phyloP scores from a whole-genome alignment of 2,329 filamentous ascomycete genomes.

The Ceratocystis variospora region DNA sequence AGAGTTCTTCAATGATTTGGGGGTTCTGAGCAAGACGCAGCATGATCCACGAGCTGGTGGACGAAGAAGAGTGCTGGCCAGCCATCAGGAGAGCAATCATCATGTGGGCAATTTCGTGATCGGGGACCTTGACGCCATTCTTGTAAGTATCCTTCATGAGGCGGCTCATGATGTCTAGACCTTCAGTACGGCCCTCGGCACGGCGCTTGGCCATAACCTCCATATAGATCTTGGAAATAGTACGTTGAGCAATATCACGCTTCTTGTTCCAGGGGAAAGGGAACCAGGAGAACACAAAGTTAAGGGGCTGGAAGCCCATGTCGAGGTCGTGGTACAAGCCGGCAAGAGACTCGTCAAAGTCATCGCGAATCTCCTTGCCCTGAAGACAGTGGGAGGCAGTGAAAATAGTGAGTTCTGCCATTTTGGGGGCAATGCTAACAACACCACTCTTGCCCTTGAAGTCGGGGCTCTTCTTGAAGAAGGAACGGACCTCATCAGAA shows the following conservation, averaged over 20 bases:
- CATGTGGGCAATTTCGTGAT: conserved; percentile 78
- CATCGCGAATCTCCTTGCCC: conserved; percentile 66
- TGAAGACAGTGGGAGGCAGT: conserved; percentile 77
- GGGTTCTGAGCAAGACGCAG: conserved; percentile 66
- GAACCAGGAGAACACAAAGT: conserved; percentile 81
- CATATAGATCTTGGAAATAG: conserved; percentile 69
- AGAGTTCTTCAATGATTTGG: conserved; percentile 65
- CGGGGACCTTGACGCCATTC: conserved; percentile 62
- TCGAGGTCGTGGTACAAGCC: conserved; percentile 78
- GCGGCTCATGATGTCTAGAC: conserved; percentile 77
- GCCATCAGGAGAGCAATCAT: conserved; percentile 92
- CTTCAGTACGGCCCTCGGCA: conserved; percentile 35
- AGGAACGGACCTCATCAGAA: conserved; percentile 57
- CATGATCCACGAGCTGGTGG: conserved; percentile 73
- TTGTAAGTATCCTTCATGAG: conserved; percentile 79
- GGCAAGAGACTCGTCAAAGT: conserved; percentile 69
- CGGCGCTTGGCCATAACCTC: conserved; percentile 66
- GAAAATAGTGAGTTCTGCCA: conserved; percentile 82
- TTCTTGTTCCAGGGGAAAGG: conserved; percentile 78
- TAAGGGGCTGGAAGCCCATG: conserved; percentile 78
- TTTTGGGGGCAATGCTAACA: conserved; percentile 57
- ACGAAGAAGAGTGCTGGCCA: conserved; percentile 78
- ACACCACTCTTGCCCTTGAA: conserved; percentile 57
- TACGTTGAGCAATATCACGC: conserved; percentile 65
- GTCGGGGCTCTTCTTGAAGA: conserved; percentile 50